Percentiles rank a stretch among this genome's conserved stretches.
Conservation (phyloP, 768 basidiomycete genomes). For the Phaeotremella fagi region DNA sequence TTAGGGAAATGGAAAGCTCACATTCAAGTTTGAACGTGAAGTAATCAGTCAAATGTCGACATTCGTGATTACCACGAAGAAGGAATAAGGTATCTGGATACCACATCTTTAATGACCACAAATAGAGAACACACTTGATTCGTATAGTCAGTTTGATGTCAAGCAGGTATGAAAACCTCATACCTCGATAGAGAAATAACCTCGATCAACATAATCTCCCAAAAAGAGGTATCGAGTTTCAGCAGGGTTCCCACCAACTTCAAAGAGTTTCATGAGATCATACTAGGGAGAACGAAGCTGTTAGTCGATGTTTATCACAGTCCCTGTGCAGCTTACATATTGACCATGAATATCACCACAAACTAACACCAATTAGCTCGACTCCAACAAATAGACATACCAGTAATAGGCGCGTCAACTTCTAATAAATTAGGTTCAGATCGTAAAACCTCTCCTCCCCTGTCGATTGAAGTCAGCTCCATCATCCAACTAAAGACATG, state of each 20-base stretch:
- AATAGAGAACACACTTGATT: constrained; percentile 84
- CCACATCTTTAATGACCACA: constrained; percentile 99
- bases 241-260: constrained; percentile 89
- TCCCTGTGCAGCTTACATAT: constrained; percentile 61
- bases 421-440: constrained; percentile 83
- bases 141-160: background rate
- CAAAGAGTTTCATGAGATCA: constrained; percentile 91
- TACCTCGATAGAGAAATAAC: constrained; percentile 90
- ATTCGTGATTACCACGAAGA: constrained; percentile 97
- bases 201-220: constrained; percentile 88
- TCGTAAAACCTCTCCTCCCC: constrained; percentile 65
- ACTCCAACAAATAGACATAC: constrained; percentile 54
- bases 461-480: constrained; percentile 1
- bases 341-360: constrained; percentile 99
- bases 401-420: constrained; percentile 96
- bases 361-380: constrained; percentile 53
- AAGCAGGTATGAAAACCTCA: constrained; percentile 14
- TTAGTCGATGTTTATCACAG: background rate
- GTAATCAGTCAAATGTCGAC: constrained; percentile 95
- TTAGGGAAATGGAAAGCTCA: constrained; percentile 50
- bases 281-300: constrained; percentile 55
- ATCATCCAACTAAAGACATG: background rate
- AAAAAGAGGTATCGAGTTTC: constrained; percentile 89
- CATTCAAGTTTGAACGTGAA: constrained; percentile 99
- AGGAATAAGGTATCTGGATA: constrained; percentile 96